phyloP scores from a whole-genome alignment of 768 basidiomycete genomes.

The Zangia roseola region DNA sequence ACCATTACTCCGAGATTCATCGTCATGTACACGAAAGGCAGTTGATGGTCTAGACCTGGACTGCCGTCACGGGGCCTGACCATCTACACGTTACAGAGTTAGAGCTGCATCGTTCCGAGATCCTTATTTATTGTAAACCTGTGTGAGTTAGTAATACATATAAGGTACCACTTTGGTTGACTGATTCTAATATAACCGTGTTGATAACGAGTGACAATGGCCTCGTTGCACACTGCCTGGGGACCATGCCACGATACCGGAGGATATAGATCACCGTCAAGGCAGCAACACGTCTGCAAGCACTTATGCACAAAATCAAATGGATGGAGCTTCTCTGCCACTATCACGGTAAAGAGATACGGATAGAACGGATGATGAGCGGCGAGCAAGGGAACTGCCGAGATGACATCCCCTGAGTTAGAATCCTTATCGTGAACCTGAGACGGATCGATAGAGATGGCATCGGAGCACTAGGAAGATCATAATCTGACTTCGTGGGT shows the following conservation, averaged over 20 bases:
- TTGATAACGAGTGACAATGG: slow-evolving; percentile 18
- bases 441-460: slow-evolving; percentile 10
- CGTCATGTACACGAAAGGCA: slow-evolving; percentile 53
- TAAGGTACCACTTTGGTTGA: slow-evolving; percentile 23
- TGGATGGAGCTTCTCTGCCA: slow-evolving; percentile 23
- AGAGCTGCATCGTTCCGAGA: slow-evolving; percentile 20
- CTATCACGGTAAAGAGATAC: slow-evolving; percentile 17
- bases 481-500: slow-evolving; percentile 7
- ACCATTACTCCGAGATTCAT: slow-evolving; percentile 58
- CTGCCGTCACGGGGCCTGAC: slow-evolving; percentile 10
- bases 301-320: slow-evolving; percentile 24
- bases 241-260: slow-evolving; percentile 19
- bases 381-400: not conserved
- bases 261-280: slow-evolving; percentile 21
- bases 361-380: slow-evolving; percentile 10
- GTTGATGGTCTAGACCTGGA: slow-evolving; percentile 20
- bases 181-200: slow-evolving; percentile 2
- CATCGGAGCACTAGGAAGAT: slow-evolving; percentile 1
- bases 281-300: slow-evolving; percentile 26
- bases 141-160: slow-evolving; percentile 14
- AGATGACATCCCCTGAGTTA: not conserved
- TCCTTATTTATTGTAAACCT: slow-evolving; percentile 26
- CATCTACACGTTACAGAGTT: slow-evolving; percentile 21
- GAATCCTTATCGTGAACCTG: slow-evolving; percentile 17
- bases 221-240: slow-evolving; percentile 29